A percentile compares a stretch with the other conserved stretches of the same genome.
Evolutionary conservation across 352 stramenopile genomes (phyloP).

Genomic region (Globisporangium recalcitrans): DNA sequence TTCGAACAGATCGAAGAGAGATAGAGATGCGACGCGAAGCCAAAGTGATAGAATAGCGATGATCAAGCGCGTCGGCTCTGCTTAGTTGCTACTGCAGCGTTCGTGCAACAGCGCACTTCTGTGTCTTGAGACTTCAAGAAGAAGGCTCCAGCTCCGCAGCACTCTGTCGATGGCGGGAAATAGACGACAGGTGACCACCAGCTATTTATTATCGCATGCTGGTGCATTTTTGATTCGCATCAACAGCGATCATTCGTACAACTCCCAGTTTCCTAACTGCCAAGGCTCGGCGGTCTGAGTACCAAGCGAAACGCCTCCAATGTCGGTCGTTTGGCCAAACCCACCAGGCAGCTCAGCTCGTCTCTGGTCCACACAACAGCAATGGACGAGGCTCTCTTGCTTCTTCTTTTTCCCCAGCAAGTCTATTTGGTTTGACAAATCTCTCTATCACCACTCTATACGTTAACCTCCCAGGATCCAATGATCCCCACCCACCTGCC

Average conservation of each 20-base stretch:
- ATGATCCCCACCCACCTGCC: too few species aligned
- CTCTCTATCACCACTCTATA: slow-evolving; percentile 18
- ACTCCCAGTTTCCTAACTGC: not conserved
- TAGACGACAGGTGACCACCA: not conserved
- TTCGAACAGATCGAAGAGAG: not conserved
- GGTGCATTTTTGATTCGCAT: not conserved
- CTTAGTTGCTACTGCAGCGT: not conserved
- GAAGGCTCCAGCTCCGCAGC: not conserved
- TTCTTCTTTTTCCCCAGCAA: not conserved
- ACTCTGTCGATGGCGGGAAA: not conserved
- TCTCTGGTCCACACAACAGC: not conserved
- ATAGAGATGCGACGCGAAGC: too few species aligned
- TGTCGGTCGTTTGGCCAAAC: not conserved
- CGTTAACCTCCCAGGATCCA: slow-evolving; percentile 13
- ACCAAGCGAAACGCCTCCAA: not conserved
- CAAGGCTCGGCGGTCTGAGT: not conserved
- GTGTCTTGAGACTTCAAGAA: not conserved
- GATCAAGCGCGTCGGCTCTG: too few species aligned
- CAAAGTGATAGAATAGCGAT: too few species aligned
- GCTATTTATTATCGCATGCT: too few species aligned
- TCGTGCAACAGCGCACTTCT: not conserved
- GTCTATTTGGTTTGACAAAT: not conserved
- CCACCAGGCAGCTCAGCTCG: not conserved
- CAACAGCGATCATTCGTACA: not conserved
- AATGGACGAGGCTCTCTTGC: not conserved